Conservation (phyloP, 768 basidiomycete species). For the Trametes cinnabarina region DNA sequence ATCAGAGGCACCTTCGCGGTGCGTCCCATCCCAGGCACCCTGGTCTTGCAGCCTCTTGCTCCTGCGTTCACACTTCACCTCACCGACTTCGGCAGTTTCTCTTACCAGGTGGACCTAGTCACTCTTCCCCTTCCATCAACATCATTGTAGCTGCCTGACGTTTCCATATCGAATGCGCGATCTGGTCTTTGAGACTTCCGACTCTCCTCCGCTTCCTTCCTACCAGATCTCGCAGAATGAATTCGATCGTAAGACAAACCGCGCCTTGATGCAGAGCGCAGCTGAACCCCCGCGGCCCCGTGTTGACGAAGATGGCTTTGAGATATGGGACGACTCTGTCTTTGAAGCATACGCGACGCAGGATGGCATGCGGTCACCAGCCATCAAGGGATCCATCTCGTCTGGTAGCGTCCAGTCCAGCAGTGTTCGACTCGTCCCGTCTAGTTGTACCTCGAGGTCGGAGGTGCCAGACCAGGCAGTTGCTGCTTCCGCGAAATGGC, state of each 20-base stretch:
- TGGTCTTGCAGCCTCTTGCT: too few species aligned
- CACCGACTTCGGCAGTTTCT: too few species aligned
- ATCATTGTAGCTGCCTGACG: too few species aligned
- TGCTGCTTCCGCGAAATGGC: too few species aligned
- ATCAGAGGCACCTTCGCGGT: not conserved
- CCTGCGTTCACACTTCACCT: too few species aligned
- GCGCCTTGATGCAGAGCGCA: slow-evolving; percentile 42
- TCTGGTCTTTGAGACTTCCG: slow-evolving; percentile 11
- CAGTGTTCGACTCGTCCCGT: too few species aligned
- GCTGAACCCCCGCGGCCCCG: slow-evolving; percentile 25
- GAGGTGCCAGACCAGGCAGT: too few species aligned
- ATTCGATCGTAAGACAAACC: slow-evolving; percentile 52
- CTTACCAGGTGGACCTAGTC: too few species aligned
- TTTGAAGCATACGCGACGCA: slow-evolving; percentile 34
- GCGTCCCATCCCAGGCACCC: too few species aligned
- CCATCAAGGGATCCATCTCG: slow-evolving; percentile 1
- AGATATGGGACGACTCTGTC: slow-evolving; percentile 46
- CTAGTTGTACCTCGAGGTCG: too few species aligned
- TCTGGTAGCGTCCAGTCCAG: not conserved
- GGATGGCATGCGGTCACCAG: slow-evolving; percentile 14
- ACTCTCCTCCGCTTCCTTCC: slow-evolving; percentile 37
- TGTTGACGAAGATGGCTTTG: slow-evolving; percentile 38
- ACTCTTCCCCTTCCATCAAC: too few species aligned
- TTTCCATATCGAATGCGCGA: slow-evolving; percentile 9
- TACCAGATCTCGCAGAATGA: slow-evolving; percentile 40